These are phyloP conservation scores for Pythium phragmitis DNA, from an alignment of 352 stramenopile genomes.

Conservation along the genomic window DNA sequence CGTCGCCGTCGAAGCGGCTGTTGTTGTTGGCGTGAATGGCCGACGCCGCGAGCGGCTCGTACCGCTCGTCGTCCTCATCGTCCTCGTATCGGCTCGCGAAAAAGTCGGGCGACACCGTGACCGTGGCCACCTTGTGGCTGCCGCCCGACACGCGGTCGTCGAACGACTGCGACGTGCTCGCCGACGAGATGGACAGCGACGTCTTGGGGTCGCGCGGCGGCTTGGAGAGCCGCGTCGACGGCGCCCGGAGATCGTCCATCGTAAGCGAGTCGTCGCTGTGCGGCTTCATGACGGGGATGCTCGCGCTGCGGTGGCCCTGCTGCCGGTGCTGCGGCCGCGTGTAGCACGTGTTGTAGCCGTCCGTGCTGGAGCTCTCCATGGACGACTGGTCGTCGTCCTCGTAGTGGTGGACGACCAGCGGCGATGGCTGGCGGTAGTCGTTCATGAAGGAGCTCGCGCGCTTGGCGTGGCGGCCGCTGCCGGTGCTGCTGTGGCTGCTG, in stretches of 20 bases:
- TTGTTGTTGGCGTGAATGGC: slow-evolving; percentile 29
- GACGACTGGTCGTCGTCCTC: slow-evolving; percentile 17
- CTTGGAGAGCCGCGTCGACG: slow-evolving; percentile 3
- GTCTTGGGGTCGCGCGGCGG: slow-evolving; percentile 13
- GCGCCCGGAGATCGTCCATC: slow-evolving; percentile 18
- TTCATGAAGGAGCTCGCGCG: slow-evolving; percentile 4
- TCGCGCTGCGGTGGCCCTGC: neutral
- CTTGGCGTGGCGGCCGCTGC: slow-evolving; percentile 4
- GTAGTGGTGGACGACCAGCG: slow-evolving; percentile 16
- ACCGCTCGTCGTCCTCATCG: slow-evolving; percentile 25
- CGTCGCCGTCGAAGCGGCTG: slow-evolving; percentile 21
- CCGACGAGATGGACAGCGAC: slow-evolving; percentile 54
- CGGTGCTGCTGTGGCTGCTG: slow-evolving; percentile 6
- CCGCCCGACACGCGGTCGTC: slow-evolving; percentile 26
- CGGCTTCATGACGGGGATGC: neutral
- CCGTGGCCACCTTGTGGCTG: slow-evolving; percentile 23
- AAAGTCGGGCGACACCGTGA: slow-evolving; percentile 4
- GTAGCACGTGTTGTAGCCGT: neutral
- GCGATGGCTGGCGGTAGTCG: slow-evolving; percentile 14
- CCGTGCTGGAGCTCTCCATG: slow-evolving; percentile 8
- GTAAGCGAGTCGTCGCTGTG: slow-evolving; percentile 25
- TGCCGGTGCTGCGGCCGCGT: neutral
- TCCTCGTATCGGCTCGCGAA: slow-evolving; percentile 30
- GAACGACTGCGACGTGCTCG: slow-evolving; percentile 55
- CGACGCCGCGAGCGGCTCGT: slow-evolving; percentile 46